Evolutionary conservation across 345 rosid genomes (phyloP).

Genomic region (Draba incana): DNA sequence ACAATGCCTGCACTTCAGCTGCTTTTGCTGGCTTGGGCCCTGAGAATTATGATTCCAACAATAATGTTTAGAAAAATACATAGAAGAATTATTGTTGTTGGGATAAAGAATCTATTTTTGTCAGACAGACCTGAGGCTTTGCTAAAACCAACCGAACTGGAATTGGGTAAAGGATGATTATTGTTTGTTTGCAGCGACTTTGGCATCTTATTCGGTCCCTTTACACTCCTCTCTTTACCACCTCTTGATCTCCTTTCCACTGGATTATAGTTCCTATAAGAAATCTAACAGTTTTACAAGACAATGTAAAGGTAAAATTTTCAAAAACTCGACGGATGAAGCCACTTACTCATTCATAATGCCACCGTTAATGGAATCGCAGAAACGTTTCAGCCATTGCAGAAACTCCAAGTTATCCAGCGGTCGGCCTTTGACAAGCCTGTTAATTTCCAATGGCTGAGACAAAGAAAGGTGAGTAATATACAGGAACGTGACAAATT

Average conservation of each 20-base stretch:
- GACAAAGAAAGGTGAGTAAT: slow-evolving; percentile 7
- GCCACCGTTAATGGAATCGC: slow-evolving; percentile 97
- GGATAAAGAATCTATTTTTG: not conserved
- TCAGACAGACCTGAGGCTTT: slow-evolving; percentile 28
- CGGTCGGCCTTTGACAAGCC: slow-evolving; percentile 88
- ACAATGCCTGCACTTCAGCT: slow-evolving; percentile 61
- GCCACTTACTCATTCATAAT: slow-evolving; percentile 79
- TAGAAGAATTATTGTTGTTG: not conserved
- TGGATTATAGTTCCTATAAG: slow-evolving; percentile 83
- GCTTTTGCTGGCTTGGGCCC: slow-evolving; percentile 62
- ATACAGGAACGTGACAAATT: not conserved
- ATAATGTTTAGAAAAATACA: slow-evolving; percentile 18
- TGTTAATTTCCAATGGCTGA: slow-evolving; percentile 92
- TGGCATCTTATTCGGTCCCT: slow-evolving; percentile 59
- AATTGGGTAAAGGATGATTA: slow-evolving; percentile 38
- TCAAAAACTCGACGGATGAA: slow-evolving; percentile 6
- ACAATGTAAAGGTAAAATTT: not conserved
- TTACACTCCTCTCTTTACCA: slow-evolving; percentile 58
- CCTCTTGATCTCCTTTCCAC: slow-evolving; percentile 80
- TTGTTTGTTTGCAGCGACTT: slow-evolving; percentile 80
- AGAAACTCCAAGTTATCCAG: slow-evolving; percentile 98
- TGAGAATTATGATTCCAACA: slow-evolving; percentile 29
- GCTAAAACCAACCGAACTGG: slow-evolving; percentile 31
- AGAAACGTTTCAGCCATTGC: slow-evolving; percentile 95
- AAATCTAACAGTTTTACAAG: not conserved